Conservation (phyloP, 805 yeast species). For the Candida stauntonica region DNA sequence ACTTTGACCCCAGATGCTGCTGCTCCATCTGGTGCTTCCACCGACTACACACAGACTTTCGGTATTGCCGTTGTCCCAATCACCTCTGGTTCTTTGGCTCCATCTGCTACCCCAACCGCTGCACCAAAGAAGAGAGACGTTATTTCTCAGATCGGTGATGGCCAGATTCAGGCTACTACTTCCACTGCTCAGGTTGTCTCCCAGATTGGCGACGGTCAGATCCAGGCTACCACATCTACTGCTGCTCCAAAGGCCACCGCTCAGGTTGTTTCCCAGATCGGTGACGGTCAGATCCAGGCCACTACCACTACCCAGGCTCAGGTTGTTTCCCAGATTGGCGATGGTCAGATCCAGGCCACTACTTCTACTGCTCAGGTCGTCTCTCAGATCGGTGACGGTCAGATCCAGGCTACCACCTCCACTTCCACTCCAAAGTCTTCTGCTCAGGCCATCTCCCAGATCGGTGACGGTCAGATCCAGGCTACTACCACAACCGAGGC, state of each 20-base stretch:
- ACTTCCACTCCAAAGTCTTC: conserved; percentile 19
- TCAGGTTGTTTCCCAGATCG: conserved; percentile 22
- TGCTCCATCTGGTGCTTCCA: conserved; percentile 35
- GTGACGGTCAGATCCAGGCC: conserved; percentile 26
- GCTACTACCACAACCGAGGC: conserved; percentile 31
- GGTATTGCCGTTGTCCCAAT: conserved; percentile 41
- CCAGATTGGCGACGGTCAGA: conserved; percentile 46
- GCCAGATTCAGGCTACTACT: conserved; percentile 52
- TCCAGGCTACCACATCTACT: conserved; percentile 22
- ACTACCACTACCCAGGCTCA: conserved; percentile 24
- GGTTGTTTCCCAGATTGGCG: conserved; percentile 24
- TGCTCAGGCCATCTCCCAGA: conserved; percentile 39
- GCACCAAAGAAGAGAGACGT: conserved; percentile 38
- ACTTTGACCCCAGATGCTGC: conserved; percentile 38
- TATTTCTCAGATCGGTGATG: conserved; percentile 52
- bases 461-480: conserved; percentile 58
- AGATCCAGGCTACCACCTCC: conserved; percentile 28
- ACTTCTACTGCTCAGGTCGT: conserved; percentile 25
- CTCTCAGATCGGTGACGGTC: conserved; percentile 31
- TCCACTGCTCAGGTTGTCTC: conserved; percentile 31
- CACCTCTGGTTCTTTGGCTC: conserved; percentile 32
- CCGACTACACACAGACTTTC: conserved; percentile 35
- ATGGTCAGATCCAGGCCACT: conserved; percentile 32
- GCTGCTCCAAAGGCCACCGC: conserved; percentile 29
- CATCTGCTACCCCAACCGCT: conserved; percentile 19